Percentiles rank a stretch among this genome's conserved stretches.
These are phyloP conservation scores for Alternaria alternata DNA, from an alignment of 2,329 filamentous ascomycete species.

Conservation along the genomic window DNA sequence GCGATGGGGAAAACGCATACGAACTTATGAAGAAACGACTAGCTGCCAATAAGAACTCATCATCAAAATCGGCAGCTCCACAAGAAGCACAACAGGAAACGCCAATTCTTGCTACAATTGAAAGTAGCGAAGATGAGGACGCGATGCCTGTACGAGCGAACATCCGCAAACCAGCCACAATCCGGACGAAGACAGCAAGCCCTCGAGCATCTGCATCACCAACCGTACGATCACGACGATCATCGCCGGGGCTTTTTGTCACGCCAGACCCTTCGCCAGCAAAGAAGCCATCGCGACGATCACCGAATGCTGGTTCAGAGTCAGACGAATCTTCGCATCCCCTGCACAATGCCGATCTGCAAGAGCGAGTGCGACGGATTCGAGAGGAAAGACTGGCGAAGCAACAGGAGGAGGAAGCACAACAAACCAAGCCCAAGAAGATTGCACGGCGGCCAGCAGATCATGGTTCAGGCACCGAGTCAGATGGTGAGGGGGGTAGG, in stretches of 20 bases:
- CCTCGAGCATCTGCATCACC: conserved; percentile 27
- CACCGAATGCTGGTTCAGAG: conserved; percentile 51
- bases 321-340: conserved; percentile 53
- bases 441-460: conserved; percentile 25
- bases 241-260: conserved; percentile 66
- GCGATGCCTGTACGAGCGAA: conserved; percentile 36
- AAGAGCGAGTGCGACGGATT: conserved; percentile 77
- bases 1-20: conserved; percentile 54
- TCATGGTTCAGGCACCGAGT: conserved; percentile 61
- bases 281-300: conserved; percentile 41
- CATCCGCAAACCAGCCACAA: conserved; percentile 21
- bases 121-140: conserved; percentile 41
- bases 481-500: conserved; percentile 62
- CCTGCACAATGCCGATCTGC: conserved; percentile 67
- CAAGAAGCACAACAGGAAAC: conserved; percentile 13
- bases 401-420: conserved; percentile 62
- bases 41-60: conserved; percentile 36
- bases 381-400: conserved; percentile 73
- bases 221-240: conserved; percentile 40
- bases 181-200: conserved; percentile 21
- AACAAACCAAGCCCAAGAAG: conserved; percentile 51
- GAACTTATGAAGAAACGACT: conserved; percentile 58
- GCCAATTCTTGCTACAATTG: conserved; percentile 11
- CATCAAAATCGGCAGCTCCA: not conserved
- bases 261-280: conserved; percentile 55